Percentiles rank a stretch among this genome's conserved stretches.
These are phyloP conservation scores for Clitopilus hobsonii DNA, from an alignment of 768 basidiomycete genomes.

Conservation along the genomic window DNA sequence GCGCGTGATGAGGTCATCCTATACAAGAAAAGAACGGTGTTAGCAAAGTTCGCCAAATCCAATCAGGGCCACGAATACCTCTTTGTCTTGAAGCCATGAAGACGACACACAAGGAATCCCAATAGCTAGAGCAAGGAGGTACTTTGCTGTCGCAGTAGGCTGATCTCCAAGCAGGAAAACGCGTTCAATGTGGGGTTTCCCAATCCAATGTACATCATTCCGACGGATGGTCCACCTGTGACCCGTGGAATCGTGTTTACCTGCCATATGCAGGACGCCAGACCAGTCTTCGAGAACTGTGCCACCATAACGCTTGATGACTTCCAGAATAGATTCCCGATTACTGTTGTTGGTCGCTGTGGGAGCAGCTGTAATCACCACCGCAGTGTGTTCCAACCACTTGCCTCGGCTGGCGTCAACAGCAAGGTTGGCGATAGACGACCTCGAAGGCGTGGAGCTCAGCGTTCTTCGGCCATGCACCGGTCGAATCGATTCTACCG, in stretches of 20 bases:
- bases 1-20: not conserved
- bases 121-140: constrained; percentile 73
- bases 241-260: constrained; percentile 33
- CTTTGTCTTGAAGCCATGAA: constrained; percentile 46
- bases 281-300: constrained; percentile 60
- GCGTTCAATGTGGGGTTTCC: constrained; percentile 38
- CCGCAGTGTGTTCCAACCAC: constrained; percentile 33
- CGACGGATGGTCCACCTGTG: constrained; percentile 52
- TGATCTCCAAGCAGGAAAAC: constrained; percentile 70
- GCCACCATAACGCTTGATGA: constrained; percentile 50
- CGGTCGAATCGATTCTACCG: constrained; percentile 36
- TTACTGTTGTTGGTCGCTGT: constrained; percentile 31
- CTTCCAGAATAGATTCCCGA: constrained; percentile 35
- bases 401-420: not conserved
- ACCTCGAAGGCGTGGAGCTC: constrained; percentile 46
- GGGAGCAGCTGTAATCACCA: constrained; percentile 53
- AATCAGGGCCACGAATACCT: constrained; percentile 19
- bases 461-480: constrained; percentile 25
- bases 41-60: not conserved
- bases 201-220: constrained; percentile 42
- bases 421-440: constrained; percentile 30
- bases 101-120: constrained; percentile 78
- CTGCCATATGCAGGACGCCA: constrained; percentile 51
- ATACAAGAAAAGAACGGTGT: not conserved
- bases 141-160: constrained; percentile 70